Percentiles rank a stretch among this genome's conserved stretches.
phyloP scores from a whole-genome alignment of 1,284 basidiomycete genomes.

The Acaromyces ingoldii region DNA sequence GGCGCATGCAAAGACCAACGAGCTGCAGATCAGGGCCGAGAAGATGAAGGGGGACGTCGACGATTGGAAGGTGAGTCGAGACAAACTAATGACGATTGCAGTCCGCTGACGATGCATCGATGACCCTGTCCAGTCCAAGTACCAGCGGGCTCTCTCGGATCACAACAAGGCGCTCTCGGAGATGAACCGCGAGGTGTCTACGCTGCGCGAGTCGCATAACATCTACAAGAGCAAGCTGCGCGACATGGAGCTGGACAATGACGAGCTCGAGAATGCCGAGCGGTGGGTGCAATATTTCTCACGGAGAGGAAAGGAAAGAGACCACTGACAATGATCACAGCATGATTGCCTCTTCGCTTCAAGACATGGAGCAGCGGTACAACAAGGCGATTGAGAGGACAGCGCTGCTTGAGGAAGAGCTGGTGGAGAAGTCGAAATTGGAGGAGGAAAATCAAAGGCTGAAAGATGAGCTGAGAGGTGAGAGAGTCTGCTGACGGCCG shows the following conservation, averaged over 20 bases:
- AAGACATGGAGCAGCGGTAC: slow-evolving; percentile 86
- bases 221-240: slow-evolving; percentile 45
- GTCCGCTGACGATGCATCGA: not conserved
- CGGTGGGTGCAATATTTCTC: no score
- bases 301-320: no score
- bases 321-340: slow-evolving; percentile 40
- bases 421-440: slow-evolving; percentile 80
- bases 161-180: slow-evolving; percentile 40
- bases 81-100: not conserved
- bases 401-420: slow-evolving; percentile 90
- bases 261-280: slow-evolving; percentile 50
- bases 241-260: slow-evolving; percentile 49
- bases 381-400: slow-evolving; percentile 89
- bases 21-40: slow-evolving; percentile 34
- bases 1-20: slow-evolving; percentile 25
- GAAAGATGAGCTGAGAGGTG: slow-evolving; percentile 88
- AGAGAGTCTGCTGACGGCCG: slow-evolving; percentile 20
- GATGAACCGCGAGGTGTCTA: slow-evolving; percentile 33
- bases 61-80: slow-evolving; percentile 40
- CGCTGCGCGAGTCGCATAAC: slow-evolving; percentile 37
- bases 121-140: slow-evolving; percentile 23
- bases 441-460: slow-evolving; percentile 89
- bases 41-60: slow-evolving; percentile 35
- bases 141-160: slow-evolving; percentile 38
- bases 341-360: slow-evolving; percentile 81